Percentiles rank a stretch among this genome's conserved stretches.
These are phyloP conservation scores for Huiozyma sinensis DNA, from an alignment of 805 yeast genomes.

Conservation along the genomic window DNA sequence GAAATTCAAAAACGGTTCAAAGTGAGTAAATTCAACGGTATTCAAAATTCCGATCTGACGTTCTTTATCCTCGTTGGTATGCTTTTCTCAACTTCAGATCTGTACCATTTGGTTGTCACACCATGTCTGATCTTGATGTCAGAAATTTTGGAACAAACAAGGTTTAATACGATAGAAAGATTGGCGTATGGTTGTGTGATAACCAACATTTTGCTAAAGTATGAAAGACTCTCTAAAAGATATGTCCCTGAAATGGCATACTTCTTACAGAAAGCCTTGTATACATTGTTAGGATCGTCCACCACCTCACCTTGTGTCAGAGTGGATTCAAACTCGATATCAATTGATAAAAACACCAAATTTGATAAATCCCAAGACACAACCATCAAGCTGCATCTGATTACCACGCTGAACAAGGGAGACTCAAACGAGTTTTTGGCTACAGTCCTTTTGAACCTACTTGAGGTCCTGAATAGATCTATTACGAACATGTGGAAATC, in stretches of 20 bases:
- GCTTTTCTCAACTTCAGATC: conserved; percentile 88
- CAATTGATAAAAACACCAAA: conserved; percentile 9
- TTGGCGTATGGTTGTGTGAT: conserved; percentile 54
- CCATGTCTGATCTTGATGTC: conserved; percentile 68
- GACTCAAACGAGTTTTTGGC: conserved; percentile 23
- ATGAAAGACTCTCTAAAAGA: conserved; percentile 74
- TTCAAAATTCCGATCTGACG: conserved; percentile 43
- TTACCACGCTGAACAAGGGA: conserved; percentile 12
- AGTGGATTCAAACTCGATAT: conserved; percentile 13
- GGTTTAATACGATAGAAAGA: conserved; percentile 30
- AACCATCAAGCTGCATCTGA: conserved; percentile 12
- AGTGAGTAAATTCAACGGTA: conserved; percentile 28
- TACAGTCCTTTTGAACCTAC: conserved; percentile 20
- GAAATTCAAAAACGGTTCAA: conserved; percentile 46
- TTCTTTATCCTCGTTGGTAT: conserved; percentile 64
- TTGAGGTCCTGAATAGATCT: conserved; percentile 25
- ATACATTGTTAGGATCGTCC: conserved; percentile 26
- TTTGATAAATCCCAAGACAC: conserved; percentile 4
- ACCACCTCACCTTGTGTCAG: conserved; percentile 6
- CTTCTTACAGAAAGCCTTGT: conserved; percentile 44
- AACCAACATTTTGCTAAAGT: conserved; percentile 53
- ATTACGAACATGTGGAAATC: conserved; percentile 47
- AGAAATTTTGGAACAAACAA: conserved; percentile 51
- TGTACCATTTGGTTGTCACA: conserved; percentile 82
- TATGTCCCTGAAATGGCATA: conserved; percentile 66